Base-by-base conservation (phyloP, 2,329 filamentous ascomycete species). In the Trichoderma guizhouense region DNA sequence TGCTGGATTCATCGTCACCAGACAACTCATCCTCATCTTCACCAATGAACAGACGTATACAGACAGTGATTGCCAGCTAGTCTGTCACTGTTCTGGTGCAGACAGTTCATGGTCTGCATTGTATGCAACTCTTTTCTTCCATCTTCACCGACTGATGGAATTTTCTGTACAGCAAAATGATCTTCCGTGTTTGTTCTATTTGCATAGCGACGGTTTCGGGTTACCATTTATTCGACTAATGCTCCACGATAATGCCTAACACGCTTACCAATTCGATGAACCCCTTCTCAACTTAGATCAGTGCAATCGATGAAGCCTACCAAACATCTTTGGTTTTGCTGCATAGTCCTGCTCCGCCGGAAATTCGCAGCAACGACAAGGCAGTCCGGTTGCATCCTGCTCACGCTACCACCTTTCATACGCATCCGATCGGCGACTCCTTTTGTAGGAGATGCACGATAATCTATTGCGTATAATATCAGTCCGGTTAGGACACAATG, bases 41-140 rank as follows among this genome's bases (percentile, higher is more conserved):
- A 61, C 82, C 82, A 67, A 79, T 90, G 51, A 82, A 82, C 69
- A 85, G 80, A 75, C 85, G 88, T 71, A 85, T 91, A 83, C 88
- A 90, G 78, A 85, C 91, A 84, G 91, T 91, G 89, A 90, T 87
- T 55, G 89, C 91, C 73, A 86, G 82, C 76, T 90, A 80, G 61
- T 34, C 47, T 21, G 14, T 26, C 14, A 11, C 18, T 67, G 24
- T 24, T 43, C 36, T 55, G 51, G 26, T 15, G 28, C 26, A n/a
- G 55, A 39, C 26, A 9, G 9, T 24, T 14, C 24, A 36, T 39
- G 18, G 39, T 57, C 60, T 32, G 21, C 32, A 26, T 43, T 36
- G 32, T 39, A 12, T 15, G 18, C 63, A 36, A 24, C 18, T 51
- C 32, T 30, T 15, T 21, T 14, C 28, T 18, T 39, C 65, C 60